Conservation (phyloP, 805 yeast genomes). For the Zygosaccharomyces kombuchaensis region DNA sequence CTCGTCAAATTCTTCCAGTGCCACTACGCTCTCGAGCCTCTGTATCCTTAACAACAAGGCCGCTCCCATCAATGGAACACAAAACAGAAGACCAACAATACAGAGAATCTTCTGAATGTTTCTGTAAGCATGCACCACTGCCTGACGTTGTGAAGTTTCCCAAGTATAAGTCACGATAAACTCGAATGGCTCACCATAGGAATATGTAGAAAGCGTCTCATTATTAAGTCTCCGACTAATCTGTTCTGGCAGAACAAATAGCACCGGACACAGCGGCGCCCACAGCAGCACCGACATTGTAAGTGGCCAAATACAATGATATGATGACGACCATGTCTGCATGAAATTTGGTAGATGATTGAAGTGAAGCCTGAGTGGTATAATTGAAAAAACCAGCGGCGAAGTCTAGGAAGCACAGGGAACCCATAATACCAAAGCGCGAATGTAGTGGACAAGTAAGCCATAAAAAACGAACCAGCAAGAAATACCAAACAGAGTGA, state of each 20-base stretch:
- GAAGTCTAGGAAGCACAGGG: conserved; percentile 59
- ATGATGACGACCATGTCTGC: conserved; percentile 61
- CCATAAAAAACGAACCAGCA: conserved; percentile 62
- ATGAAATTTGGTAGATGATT: conserved; percentile 51
- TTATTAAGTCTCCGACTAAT: conserved; percentile 36
- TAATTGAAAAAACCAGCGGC: conserved; percentile 74
- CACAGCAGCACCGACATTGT: conserved; percentile 58
- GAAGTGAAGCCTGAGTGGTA: conserved; percentile 57
- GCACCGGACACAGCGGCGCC: conserved; percentile 68
- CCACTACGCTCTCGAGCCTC: conserved; percentile 32
- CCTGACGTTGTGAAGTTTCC: conserved; percentile 55
- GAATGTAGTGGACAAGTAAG: conserved; percentile 53
- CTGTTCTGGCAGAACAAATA: conserved; percentile 49
- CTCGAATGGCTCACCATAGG: conserved; percentile 49
- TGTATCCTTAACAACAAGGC: conserved; percentile 53
- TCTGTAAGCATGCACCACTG: conserved; percentile 51
- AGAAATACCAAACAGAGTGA: conserved; percentile 53
- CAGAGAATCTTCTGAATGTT: conserved; percentile 52
- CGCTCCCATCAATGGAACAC: conserved; percentile 46
- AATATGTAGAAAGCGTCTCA: conserved; percentile 34
- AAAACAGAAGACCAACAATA: conserved; percentile 50
- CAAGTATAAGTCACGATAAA: conserved; percentile 47
- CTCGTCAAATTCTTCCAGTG: conserved; percentile 13
- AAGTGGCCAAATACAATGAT: conserved; percentile 52
- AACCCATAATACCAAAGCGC: conserved; percentile 58